These are phyloP conservation scores for Allomyces macrogynus DNA, from an alignment of 192 early-diverging fungal genomes.

Conservation along the genomic window DNA sequence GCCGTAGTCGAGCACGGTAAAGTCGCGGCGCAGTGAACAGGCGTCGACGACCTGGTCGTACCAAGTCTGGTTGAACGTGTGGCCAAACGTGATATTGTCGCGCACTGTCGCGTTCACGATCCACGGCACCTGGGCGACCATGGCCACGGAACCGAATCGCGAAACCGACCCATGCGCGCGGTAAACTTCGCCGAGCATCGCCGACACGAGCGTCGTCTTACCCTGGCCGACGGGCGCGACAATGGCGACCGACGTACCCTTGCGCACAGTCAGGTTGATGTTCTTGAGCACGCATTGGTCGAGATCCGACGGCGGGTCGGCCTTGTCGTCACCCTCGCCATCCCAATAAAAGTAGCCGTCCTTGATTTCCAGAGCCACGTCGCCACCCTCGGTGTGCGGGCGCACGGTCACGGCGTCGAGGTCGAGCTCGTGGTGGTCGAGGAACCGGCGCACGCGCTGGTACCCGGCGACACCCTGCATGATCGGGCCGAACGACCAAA, in stretches of 20 bases:
- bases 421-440: neutral
- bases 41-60: slow-evolving; percentile 47
- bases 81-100: slow-evolving; percentile 55
- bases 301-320: neutral
- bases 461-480: neutral
- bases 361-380: neutral
- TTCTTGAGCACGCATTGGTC: neutral
- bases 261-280: slow-evolving; percentile 5
- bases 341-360: neutral
- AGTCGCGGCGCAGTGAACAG: slow-evolving; percentile 50
- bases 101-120: slow-evolving; percentile 33
- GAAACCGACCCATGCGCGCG: neutral
- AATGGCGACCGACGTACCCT: slow-evolving; percentile 15
- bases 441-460: neutral
- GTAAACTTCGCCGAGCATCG: slow-evolving; percentile 16
- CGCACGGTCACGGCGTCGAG: neutral
- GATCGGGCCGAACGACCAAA: neutral
- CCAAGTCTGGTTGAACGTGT: slow-evolving; percentile 29
- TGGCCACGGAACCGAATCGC: neutral
- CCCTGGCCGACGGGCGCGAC: slow-evolving; percentile 20
- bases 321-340: neutral
- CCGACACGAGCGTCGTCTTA: slow-evolving; percentile 15
- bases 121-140: neutral
- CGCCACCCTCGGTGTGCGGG: neutral
- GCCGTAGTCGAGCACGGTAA: slow-evolving; percentile 36